A percentile compares a stretch with the other conserved stretches of the same genome.
phyloP scores from a whole-genome alignment of 2,329 filamentous ascomycete species.

The Cercospora zeina region DNA sequence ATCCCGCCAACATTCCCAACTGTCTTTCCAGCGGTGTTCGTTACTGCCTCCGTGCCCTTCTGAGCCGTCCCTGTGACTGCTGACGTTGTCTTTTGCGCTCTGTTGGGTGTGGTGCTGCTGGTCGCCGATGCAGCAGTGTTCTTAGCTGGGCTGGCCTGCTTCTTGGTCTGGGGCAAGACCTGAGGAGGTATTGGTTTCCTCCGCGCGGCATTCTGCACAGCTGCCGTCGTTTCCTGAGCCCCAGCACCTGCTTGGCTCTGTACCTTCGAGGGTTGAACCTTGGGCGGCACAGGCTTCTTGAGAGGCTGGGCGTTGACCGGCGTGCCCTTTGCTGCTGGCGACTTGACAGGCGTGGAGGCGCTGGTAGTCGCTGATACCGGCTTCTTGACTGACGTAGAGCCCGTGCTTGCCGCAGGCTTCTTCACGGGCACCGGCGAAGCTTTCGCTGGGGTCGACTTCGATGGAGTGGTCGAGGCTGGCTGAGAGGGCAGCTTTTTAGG shows the following conservation, averaged over 20 bases:
- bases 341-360: conserved; percentile 24
- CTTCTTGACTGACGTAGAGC: conserved; percentile 23
- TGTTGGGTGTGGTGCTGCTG: conserved; percentile 17
- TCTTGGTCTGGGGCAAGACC: conserved; percentile 25
- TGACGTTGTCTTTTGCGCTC: conserved; percentile 30
- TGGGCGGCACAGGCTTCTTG: conserved; percentile 28
- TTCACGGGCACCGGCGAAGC: conserved; percentile 27
- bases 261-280: conserved; percentile 25
- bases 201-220: conserved; percentile 5
- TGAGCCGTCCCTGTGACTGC: conserved; percentile 34
- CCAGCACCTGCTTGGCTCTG: conserved; percentile 23
- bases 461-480: conserved; percentile 10
- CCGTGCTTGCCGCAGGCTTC: conserved; percentile 26
- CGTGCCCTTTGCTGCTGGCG: conserved; percentile 12
- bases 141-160: conserved; percentile 13
- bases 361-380: conserved; percentile 26
- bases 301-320: conserved; percentile 22
- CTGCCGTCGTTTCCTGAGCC: conserved; percentile 22
- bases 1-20: conserved; percentile 29
- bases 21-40: conserved; percentile 34
- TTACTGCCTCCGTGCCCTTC: conserved; percentile 33
- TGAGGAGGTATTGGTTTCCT: conserved; percentile 30
- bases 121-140: conserved; percentile 17
- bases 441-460: conserved; percentile 25
- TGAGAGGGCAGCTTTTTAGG: conserved; percentile 4